Percentiles rank a stretch among this genome's conserved stretches.
Conservation (phyloP, 345 rosid species). For the Moricandia moricandioides region DNA sequence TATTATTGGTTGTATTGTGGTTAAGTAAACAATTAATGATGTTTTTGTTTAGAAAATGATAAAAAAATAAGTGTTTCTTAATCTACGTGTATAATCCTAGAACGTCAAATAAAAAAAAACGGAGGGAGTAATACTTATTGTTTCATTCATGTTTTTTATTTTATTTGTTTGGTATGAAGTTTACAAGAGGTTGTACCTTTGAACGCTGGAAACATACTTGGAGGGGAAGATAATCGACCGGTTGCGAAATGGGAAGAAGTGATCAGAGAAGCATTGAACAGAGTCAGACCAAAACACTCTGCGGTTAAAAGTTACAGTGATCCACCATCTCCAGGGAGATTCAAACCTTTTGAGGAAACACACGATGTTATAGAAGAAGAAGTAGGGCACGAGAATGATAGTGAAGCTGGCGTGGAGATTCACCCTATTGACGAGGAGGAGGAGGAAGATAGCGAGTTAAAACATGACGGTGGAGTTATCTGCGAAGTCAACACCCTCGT, state of each 20-base stretch:
- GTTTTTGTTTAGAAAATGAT: too few relatives aligned
- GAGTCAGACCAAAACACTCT: constrained; percentile 47
- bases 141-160: background rate
- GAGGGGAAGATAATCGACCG: constrained; percentile 84
- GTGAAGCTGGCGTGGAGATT: constrained; percentile 75
- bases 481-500: constrained; percentile 22
- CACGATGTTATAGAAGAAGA: constrained; percentile 76
- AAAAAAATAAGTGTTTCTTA: too few relatives aligned
- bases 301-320: constrained; percentile 79
- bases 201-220: constrained; percentile 91
- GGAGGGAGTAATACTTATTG: background rate
- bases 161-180: constrained; percentile 36
- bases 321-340: constrained; percentile 88
- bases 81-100: too few relatives aligned
- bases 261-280: constrained; percentile 67
- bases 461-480: constrained; percentile 35
- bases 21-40: too few relatives aligned
- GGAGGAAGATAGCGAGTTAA: constrained; percentile 2
- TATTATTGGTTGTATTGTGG: too few relatives aligned
- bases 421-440: constrained; percentile 77
- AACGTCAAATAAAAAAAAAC: too few relatives aligned
- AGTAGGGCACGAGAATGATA: constrained; percentile 62
- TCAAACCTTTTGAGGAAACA: constrained; percentile 65
- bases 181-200: constrained; percentile 94
- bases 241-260: constrained; percentile 83